A percentile compares a stretch with the other conserved stretches of the same genome.
Evolutionary conservation across 371 early-diverging fungal genomes (phyloP).

Genomic region (Actinomortierella ambigua): DNA sequence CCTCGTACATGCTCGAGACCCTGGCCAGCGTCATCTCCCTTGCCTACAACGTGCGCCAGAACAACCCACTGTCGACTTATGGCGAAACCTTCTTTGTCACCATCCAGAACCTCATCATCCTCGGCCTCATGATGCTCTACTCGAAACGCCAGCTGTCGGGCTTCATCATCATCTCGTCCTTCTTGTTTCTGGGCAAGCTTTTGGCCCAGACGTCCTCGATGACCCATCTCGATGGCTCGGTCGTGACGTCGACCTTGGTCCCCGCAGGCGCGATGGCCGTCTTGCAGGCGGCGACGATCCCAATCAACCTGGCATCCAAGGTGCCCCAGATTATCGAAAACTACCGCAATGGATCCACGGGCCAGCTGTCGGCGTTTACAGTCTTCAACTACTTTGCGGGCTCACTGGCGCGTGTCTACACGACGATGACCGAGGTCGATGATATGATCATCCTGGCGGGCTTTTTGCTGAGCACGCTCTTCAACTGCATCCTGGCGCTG

Average conservation of each 20-base stretch:
- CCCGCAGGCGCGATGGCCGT: constrained; percentile 55
- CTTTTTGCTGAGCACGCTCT: constrained; percentile 66
- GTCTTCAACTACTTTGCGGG: constrained; percentile 86
- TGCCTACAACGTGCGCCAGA: constrained; percentile 82
- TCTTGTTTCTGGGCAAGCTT: constrained; percentile 38
- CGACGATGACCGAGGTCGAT: constrained; percentile 88
- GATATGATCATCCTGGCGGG: constrained; percentile 77
- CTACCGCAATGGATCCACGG: constrained; percentile 77
- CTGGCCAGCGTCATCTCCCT: constrained; percentile 76
- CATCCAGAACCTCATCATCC: constrained; percentile 79
- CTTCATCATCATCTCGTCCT: constrained; percentile 34
- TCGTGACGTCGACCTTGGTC: constrained; percentile 51
- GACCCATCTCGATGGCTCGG: constrained; percentile 22
- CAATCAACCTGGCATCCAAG: constrained; percentile 77
- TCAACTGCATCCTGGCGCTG: constrained; percentile 80
- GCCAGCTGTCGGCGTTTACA: constrained; percentile 91
- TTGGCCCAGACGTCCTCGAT: constrained; percentile 23
- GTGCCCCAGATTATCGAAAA: constrained; percentile 89
- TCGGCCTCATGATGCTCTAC: constrained; percentile 74
- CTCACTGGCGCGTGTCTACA: constrained; percentile 86
- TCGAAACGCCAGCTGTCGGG: constrained; percentile 43
- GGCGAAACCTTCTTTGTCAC: constrained; percentile 86
- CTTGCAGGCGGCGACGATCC: constrained; percentile 83
- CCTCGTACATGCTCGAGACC: constrained; percentile 85
- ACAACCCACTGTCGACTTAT: constrained; percentile 91